Evolutionary conservation across 2,329 filamentous ascomycete genomes (phyloP).

Genomic region (Thelonectria discophora): DNA sequence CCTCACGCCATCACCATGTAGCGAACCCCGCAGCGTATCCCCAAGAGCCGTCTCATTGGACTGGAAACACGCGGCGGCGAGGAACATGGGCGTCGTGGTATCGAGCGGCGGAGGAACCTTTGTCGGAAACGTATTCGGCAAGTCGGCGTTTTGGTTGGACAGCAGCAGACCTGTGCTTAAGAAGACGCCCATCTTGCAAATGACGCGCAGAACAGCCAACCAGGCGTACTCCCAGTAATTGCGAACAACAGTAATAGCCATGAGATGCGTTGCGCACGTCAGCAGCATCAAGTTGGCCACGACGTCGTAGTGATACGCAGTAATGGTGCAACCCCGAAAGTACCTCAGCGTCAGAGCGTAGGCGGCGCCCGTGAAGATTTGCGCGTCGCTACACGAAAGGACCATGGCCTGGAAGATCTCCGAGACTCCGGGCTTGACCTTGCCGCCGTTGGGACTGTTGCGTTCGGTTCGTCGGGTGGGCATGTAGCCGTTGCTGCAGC

Average conservation of each 20-base stretch:
- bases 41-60: slow-evolving; percentile 9
- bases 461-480: not conserved
- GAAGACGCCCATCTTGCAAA: slow-evolving; percentile 24
- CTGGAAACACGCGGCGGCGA: slow-evolving; percentile 24
- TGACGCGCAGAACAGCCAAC: slow-evolving; percentile 10
- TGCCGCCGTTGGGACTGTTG: not conserved
- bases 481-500: not conserved
- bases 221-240: slow-evolving; percentile 24
- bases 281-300: slow-evolving; percentile 26
- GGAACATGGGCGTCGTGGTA: slow-evolving; percentile 8
- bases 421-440: slow-evolving; percentile 14
- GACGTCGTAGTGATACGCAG: slow-evolving; percentile 26
- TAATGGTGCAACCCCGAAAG: slow-evolving; percentile 17
- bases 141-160: slow-evolving; percentile 17
- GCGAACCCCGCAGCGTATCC: slow-evolving; percentile 1
- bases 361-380: slow-evolving; percentile 25
- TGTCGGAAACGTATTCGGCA: slow-evolving; percentile 13
- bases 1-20: not conserved
- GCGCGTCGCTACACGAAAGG: slow-evolving; percentile 26
- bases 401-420: slow-evolving; percentile 25
- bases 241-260: slow-evolving; percentile 21
- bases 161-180: slow-evolving; percentile 19
- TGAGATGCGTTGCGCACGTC: slow-evolving; percentile 24
- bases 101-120: not conserved
- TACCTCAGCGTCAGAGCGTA: slow-evolving; percentile 20